phyloP scores from a whole-genome alignment of 2,329 filamentous ascomycete genomes.

The Davidsoniella eucalypti region DNA sequence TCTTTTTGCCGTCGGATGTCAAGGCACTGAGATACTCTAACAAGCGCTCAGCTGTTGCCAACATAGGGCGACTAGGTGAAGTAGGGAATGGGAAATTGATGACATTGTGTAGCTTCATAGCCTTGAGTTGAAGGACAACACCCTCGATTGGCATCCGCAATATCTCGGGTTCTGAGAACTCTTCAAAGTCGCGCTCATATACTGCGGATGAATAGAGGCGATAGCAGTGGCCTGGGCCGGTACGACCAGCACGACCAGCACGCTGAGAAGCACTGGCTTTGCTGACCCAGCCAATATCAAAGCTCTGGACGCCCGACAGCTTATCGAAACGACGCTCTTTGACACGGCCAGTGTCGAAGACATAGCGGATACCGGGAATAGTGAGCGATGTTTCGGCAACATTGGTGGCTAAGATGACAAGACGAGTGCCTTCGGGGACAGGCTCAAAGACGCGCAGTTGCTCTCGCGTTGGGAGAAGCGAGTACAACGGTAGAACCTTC shows the following conservation, averaged over 20 bases:
- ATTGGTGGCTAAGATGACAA: slow-evolving; percentile 87
- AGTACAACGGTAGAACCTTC: slow-evolving; percentile 87
- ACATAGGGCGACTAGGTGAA: slow-evolving; percentile 57
- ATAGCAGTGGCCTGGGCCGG: slow-evolving; percentile 91
- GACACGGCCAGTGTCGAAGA: slow-evolving; percentile 83
- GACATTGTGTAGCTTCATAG: slow-evolving; percentile 80
- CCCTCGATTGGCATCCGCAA: slow-evolving; percentile 83
- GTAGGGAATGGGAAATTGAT: slow-evolving; percentile 95
- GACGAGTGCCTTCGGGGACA: slow-evolving; percentile 63
- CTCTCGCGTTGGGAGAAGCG: slow-evolving; percentile 74
- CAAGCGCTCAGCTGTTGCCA: slow-evolving; percentile 72
- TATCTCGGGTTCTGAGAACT: slow-evolving; percentile 79
- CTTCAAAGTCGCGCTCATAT: slow-evolving; percentile 73
- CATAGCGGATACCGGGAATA: slow-evolving; percentile 86
- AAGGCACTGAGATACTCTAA: slow-evolving; percentile 75
- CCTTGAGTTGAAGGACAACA: slow-evolving; percentile 83
- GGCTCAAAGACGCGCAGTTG: slow-evolving; percentile 82
- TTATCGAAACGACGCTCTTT: slow-evolving; percentile 85
- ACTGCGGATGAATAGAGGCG: slow-evolving; percentile 86
- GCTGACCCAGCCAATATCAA: slow-evolving; percentile 91
- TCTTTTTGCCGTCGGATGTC: slow-evolving; percentile 44
- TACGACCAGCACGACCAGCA: slow-evolving; percentile 85
- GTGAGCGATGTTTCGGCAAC: slow-evolving; percentile 95
- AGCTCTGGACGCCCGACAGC: slow-evolving; percentile 84
- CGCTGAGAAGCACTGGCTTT: slow-evolving; percentile 90